phyloP scores from a whole-genome alignment of 805 yeast genomes.

The Kazachstania bromeliacearum region DNA sequence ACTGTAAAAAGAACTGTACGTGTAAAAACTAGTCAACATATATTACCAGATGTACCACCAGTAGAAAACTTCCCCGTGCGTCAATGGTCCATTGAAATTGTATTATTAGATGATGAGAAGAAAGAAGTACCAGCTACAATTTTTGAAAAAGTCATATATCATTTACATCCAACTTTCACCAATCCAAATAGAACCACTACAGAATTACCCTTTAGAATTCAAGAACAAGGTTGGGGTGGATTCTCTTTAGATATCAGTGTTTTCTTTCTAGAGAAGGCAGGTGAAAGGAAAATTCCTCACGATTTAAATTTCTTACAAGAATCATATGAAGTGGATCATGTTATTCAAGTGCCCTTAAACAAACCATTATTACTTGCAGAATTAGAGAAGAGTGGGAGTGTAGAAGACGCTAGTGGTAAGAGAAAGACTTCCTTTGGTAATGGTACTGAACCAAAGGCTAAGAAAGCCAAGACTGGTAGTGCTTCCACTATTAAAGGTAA shows the following conservation, averaged over 20 bases:
- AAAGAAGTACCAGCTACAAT: conserved; percentile 80
- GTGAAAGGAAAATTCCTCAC: conserved; percentile 78
- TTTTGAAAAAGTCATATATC: conserved; percentile 87
- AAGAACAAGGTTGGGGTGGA: conserved; percentile 98
- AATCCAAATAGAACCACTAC: conserved; percentile 79
- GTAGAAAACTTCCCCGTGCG: conserved; percentile 92
- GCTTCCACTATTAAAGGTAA: conserved; percentile 51
- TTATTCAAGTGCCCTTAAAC: conserved; percentile 62
- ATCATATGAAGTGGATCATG: conserved; percentile 70
- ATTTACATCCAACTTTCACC: conserved; percentile 88
- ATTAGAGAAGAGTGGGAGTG: conserved; percentile 73
- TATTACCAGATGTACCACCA: conserved; percentile 73
- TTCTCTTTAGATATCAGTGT: conserved; percentile 79
- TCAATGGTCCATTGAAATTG: conserved; percentile 77
- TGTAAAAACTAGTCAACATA: conserved; percentile 76
- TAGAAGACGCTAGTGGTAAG: conserved; percentile 41
- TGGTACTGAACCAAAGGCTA: conserved; percentile 31
- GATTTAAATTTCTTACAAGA: conserved; percentile 82
- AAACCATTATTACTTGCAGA: conserved; percentile 65
- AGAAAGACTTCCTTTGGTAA: conserved; percentile 18
- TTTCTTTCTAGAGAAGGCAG: conserved; percentile 77
- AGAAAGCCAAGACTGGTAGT: conserved; percentile 41
- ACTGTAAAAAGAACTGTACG: conserved; percentile 77
- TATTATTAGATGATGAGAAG: conserved; percentile 70
- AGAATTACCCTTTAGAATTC: conserved; percentile 76